Evolutionary conservation across 2,329 filamentous ascomycete species (phyloP).

Genomic region (Fusarium begoniae): DNA sequence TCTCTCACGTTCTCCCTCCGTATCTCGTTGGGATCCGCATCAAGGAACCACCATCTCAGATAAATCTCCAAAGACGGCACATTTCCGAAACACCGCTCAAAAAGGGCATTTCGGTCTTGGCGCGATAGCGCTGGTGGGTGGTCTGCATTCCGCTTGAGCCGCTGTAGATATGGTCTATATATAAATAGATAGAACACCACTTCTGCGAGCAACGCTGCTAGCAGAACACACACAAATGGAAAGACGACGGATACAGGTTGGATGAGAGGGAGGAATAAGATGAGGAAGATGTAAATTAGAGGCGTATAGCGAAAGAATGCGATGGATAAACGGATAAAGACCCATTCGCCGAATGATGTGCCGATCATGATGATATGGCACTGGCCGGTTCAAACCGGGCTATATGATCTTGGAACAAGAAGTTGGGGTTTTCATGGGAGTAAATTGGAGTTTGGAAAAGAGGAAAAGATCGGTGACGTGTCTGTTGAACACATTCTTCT

Average conservation of each 20-base stretch:
- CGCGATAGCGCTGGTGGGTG: constrained; percentile 55
- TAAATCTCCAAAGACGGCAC: constrained; percentile 66
- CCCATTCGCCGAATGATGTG: constrained; percentile 50
- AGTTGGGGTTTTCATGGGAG: neutral
- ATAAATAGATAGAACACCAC: constrained; percentile 53
- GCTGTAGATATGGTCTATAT: constrained; percentile 53
- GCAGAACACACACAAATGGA: constrained; percentile 30
- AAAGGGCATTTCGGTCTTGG: constrained; percentile 62
- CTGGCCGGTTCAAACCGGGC: neutral
- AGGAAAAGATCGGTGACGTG: constrained; percentile 11
- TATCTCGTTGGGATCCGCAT: constrained; percentile 65
- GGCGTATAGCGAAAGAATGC: constrained; percentile 56
- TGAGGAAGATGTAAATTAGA: constrained; percentile 48
- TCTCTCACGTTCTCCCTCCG: constrained; percentile 73
- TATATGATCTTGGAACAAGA: neutral
- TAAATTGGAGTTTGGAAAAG: neutral
- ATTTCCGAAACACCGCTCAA: constrained; percentile 63
- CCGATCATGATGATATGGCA: constrained; percentile 47
- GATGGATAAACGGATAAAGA: constrained; percentile 58
- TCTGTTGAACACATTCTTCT: constrained; percentile 28
- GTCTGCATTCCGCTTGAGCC: constrained; percentile 50
- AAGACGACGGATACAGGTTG: constrained; percentile 24
- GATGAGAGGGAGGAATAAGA: constrained; percentile 41
- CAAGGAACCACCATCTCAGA: constrained; percentile 72
- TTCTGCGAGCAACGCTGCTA: constrained; percentile 51